phyloP scores from a whole-genome alignment of 495 filamentous ascomycete species.

The Aspergillus nanangensis region DNA sequence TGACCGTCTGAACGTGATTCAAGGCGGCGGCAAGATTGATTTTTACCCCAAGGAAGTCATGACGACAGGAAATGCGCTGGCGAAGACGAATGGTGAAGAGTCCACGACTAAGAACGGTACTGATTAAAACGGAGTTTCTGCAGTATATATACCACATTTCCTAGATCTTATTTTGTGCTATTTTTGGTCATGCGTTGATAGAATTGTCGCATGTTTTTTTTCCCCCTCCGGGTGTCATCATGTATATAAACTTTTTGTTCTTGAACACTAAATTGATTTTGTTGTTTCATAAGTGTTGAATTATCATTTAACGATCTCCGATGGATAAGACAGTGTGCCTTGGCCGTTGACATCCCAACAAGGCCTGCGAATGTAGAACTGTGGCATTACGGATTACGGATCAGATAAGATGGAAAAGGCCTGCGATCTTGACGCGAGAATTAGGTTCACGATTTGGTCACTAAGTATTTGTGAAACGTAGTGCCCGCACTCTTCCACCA shows the following conservation, averaged over 20 bases:
- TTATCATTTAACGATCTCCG: too few species aligned
- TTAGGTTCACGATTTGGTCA: too few species aligned
- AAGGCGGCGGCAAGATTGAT: slow-evolving; percentile 58
- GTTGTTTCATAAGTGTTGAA: too few species aligned
- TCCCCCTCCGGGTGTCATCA: neutral
- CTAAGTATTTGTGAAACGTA: neutral
- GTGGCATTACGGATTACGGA: neutral
- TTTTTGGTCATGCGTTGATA: neutral
- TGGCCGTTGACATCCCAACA: neutral
- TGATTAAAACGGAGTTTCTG: too few species aligned
- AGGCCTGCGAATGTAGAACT: neutral
- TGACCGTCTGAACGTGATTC: slow-evolving; percentile 67
- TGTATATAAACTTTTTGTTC: neutral
- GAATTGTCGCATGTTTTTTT: neutral
- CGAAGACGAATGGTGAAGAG: neutral
- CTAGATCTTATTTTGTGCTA: neutral
- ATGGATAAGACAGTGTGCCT: too few species aligned
- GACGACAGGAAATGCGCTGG: slow-evolving; percentile 16
- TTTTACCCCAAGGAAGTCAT: slow-evolving; percentile 54
- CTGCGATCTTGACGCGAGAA: too few species aligned
- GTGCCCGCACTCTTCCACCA: neutral
- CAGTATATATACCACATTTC: too few species aligned
- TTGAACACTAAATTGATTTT: too few species aligned
- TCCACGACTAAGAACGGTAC: neutral
- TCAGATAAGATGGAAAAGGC: neutral